Percentiles rank a stretch among this genome's conserved stretches.
phyloP scores from a whole-genome alignment of 139 green algal species.

The Coccomyxa sp. region DNA sequence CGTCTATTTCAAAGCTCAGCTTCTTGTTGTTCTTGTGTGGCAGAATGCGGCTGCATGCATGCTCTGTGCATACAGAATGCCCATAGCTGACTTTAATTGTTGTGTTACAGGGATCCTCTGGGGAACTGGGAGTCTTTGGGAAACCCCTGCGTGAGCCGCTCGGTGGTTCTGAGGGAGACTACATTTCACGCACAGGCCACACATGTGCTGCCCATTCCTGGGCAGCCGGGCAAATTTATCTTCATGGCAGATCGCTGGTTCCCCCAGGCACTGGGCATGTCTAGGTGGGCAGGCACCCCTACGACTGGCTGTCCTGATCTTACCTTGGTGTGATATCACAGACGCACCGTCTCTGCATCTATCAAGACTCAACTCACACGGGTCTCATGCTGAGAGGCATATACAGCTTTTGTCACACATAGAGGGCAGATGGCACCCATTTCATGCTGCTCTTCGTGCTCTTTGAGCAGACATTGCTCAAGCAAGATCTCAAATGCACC shows the following conservation, averaged over 20 bases:
- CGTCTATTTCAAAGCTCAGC: not conserved
- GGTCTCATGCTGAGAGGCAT: not conserved
- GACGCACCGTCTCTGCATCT: not conserved
- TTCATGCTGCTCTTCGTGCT: not conserved
- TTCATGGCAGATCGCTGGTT: slow-evolving; percentile 37
- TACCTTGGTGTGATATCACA: not conserved
- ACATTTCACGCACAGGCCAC: slow-evolving; percentile 26
- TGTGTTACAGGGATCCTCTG: not conserved
- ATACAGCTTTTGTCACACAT: not conserved
- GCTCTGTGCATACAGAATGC: not conserved
- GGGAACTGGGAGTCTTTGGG: slow-evolving; percentile 27
- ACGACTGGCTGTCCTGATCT: not conserved
- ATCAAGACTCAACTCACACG: too few species aligned
- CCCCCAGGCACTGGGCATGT: slow-evolving; percentile 13
- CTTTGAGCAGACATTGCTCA: not conserved
- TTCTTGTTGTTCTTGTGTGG: not conserved
- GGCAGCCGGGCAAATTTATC: slow-evolving; percentile 13
- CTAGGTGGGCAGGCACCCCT: slow-evolving; percentile 2
- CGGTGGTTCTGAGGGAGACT: not conserved
- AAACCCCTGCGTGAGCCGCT: slow-evolving; percentile 23
- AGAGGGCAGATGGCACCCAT: not conserved
- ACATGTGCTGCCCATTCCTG: slow-evolving; percentile 20
- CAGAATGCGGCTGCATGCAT: not conserved
- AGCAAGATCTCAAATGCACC: not conserved
- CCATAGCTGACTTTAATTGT: not conserved